Base-by-base conservation (phyloP, 2,329 filamentous ascomycete species). In the Beauveria bassiana region DNA sequence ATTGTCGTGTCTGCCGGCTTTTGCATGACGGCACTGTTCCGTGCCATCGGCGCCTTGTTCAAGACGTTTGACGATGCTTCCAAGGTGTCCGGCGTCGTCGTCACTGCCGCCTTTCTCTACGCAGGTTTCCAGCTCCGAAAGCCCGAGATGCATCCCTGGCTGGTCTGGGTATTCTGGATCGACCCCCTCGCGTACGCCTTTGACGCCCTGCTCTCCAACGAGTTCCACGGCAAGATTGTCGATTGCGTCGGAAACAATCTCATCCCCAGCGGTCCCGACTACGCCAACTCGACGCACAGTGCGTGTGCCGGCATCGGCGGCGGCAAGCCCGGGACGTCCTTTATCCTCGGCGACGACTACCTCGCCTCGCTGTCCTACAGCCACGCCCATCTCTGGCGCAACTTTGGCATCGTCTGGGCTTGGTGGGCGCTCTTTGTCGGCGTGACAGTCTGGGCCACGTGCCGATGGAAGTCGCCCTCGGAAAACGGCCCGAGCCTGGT, bases 101-200 rank as follows among this genome's bases (percentile, higher is more conserved):
- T 88, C 55, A 75, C 76, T 38, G 79, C 80, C 0, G 70, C 81
- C 10, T 73, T 87, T 59, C 80, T 87, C 46, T 89, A 88, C 70
- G 85, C 79, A 3, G 86, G 86, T 16, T 88, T 85, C 70, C 77
- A 86, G 68, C 87, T 88, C 61, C 79, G 78, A 5, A 83, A 85
- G 26, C 78, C 78, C 24, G 75, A 83, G 63, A 87, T 87, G 85
- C 81, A 84, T 46, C 79, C 81, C 0, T 87, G 84, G 83, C 81
- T 88, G 26, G 73, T 77, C 3, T 88, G 85, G 85, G 70, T 87
- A 3, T 86, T 80, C 64, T 86, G 84, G 82, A 80, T 87, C 24
- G 80, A 88, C 64, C 88, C 88, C 0, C 74, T 91, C 3, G 83
- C 87, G 0, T 91, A 90, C 62, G 85, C 79, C 0, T 91, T 90